A percentile compares a stretch with the other conserved stretches of the same genome.
phyloP scores from a whole-genome alignment of 805 yeast species.

The Ogataea chonburiensis region DNA sequence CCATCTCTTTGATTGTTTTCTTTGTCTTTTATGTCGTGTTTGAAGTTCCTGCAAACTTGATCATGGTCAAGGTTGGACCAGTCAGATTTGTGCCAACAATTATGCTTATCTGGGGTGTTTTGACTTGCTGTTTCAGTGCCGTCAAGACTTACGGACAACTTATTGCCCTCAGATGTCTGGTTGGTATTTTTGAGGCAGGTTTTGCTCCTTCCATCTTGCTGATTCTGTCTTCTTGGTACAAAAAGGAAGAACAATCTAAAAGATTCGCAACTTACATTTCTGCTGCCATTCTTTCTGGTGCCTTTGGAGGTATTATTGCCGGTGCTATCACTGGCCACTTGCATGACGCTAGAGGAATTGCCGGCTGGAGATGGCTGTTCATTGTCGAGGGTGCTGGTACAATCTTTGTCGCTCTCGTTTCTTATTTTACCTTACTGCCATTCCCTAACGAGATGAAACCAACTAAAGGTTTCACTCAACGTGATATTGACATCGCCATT shows the following conservation, averaged over 20 bases:
- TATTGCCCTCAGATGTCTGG: slow-evolving; percentile 35
- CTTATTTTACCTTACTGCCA: slow-evolving; percentile 20
- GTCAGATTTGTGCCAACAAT: slow-evolving; percentile 38
- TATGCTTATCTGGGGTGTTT: slow-evolving; percentile 40
- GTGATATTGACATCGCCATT: slow-evolving; percentile 13
- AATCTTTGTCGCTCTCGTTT: slow-evolving; percentile 33
- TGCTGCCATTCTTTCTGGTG: slow-evolving; percentile 44
- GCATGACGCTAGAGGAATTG: slow-evolving; percentile 45
- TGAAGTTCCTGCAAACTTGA: slow-evolving; percentile 40
- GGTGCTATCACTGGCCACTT: slow-evolving; percentile 46
- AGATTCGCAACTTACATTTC: slow-evolving; percentile 32
- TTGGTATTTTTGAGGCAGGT: slow-evolving; percentile 44
- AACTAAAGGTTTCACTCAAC: slow-evolving; percentile 10
- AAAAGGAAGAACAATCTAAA: slow-evolving; percentile 33
- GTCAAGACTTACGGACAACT: slow-evolving; percentile 29
- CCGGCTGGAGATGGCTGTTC: slow-evolving; percentile 53
- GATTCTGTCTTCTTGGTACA: slow-evolving; percentile 40
- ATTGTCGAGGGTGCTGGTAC: slow-evolving; percentile 48
- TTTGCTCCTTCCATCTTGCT: slow-evolving; percentile 42
- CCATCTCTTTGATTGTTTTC: slow-evolving; percentile 50
- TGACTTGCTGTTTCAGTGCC: slow-evolving; percentile 35
- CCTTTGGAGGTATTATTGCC: slow-evolving; percentile 28
- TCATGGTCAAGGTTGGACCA: slow-evolving; percentile 35
- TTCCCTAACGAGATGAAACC: slow-evolving; percentile 22
- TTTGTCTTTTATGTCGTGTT: slow-evolving; percentile 40